These are phyloP conservation scores for Solidago caesia DNA, from an alignment of 129 eudicot genomes.

Conservation along the genomic window DNA sequence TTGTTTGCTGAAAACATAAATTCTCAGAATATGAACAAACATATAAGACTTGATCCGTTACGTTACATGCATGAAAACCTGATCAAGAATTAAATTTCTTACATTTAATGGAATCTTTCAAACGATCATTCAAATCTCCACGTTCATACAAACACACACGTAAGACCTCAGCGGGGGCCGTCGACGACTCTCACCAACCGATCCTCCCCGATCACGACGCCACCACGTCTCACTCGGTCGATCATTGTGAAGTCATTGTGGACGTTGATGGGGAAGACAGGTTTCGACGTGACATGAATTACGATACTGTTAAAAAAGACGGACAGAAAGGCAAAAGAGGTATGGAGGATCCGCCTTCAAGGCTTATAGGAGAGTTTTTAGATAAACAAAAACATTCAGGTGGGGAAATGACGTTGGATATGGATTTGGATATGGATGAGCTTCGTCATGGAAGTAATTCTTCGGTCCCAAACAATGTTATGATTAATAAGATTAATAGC, in stretches of 20 bases:
- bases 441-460: slow-evolving; percentile 30
- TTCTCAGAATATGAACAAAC: background rate
- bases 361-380: slow-evolving; percentile 52
- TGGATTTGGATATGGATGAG: slow-evolving; percentile 73
- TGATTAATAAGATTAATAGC: slow-evolving; percentile 1
- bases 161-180: slow-evolving; percentile 23
- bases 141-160: slow-evolving; percentile 28
- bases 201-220: slow-evolving; percentile 26
- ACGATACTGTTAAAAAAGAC: background rate
- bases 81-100: background rate
- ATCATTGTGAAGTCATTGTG: slow-evolving; percentile 32
- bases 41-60: slow-evolving; percentile 1
- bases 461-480: slow-evolving; percentile 19
- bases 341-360: slow-evolving; percentile 58
- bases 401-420: slow-evolving; percentile 49
- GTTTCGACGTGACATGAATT: slow-evolving; percentile 5
- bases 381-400: slow-evolving; percentile 51
- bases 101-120: slow-evolving; percentile 21
- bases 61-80: slow-evolving; percentile 11
- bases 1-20: background rate
- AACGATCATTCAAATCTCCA: slow-evolving; percentile 22
- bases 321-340: background rate
- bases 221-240: slow-evolving; percentile 15
- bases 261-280: slow-evolving; percentile 34
- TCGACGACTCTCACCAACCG: slow-evolving; percentile 9